A percentile compares a stretch with the other conserved stretches of the same genome.
These are phyloP conservation scores for Termitomyces sp. DNA, from an alignment of 768 basidiomycete species.

Conservation along the genomic window DNA sequence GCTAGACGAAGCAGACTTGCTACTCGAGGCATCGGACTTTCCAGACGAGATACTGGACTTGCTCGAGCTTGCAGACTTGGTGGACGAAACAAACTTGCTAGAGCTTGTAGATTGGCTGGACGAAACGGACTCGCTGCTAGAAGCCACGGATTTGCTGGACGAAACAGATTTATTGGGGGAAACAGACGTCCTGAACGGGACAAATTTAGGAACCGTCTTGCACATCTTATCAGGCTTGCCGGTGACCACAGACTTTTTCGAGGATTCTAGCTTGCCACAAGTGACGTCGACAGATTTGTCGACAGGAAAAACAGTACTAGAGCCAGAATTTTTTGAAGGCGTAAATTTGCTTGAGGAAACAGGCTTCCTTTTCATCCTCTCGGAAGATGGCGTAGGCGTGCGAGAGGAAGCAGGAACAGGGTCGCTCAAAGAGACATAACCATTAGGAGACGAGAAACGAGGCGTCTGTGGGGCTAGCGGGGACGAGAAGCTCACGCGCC, in stretches of 20 bases:
- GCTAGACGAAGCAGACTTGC: background rate
- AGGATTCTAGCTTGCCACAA: background rate
- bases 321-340: background rate
- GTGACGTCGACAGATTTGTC: too few relatives aligned
- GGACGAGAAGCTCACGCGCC: conserved; percentile 2
- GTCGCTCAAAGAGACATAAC: background rate
- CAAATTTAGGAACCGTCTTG: background rate
- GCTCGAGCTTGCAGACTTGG: background rate
- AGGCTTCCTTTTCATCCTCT: background rate
- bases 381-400: background rate
- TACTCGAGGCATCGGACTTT: background rate
- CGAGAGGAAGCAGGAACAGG: background rate
- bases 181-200: background rate
- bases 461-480: background rate
- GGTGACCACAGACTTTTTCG: background rate
- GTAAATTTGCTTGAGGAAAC: background rate
- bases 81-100: background rate
- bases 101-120: background rate
- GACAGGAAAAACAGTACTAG: background rate
- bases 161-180: background rate
- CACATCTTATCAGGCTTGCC: background rate
- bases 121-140: background rate
- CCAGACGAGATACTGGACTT: background rate
- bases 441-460: background rate
- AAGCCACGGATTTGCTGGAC: background rate